phyloP scores from a whole-genome alignment of 2,329 filamentous ascomycete genomes.

The Hypoxylon sp. region DNA sequence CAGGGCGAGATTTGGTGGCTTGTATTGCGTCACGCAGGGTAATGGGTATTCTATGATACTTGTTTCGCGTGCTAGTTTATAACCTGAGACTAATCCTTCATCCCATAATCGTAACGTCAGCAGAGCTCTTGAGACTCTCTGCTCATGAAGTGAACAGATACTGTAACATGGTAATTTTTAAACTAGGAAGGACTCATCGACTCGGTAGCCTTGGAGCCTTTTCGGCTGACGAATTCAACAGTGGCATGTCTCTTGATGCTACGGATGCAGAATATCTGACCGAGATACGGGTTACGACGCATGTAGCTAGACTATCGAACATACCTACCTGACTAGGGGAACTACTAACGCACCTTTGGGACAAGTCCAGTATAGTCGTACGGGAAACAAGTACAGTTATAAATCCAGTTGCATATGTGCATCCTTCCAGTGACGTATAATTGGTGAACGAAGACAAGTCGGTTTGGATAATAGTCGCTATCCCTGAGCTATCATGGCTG shows the following conservation, averaged over 20 bases:
- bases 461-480: too few relatives aligned
- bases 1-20: constrained; percentile 24
- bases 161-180: not conserved
- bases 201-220: not conserved
- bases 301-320: not conserved
- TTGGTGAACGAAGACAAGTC: too few relatives aligned
- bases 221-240: not conserved
- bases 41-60: constrained; percentile 34
- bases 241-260: not conserved
- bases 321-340: too few relatives aligned
- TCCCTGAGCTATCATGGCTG: too few relatives aligned
- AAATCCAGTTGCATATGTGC: too few relatives aligned
- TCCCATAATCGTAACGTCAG: constrained; percentile 2
- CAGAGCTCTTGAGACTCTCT: not conserved
- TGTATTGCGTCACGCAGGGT: constrained; percentile 38
- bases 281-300: not conserved
- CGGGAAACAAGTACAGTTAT: too few relatives aligned
- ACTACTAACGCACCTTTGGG: too few relatives aligned
- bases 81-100: constrained; percentile 19
- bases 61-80: constrained; percentile 29
- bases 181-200: not conserved
- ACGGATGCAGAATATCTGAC: not conserved
- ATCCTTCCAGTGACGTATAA: too few relatives aligned
- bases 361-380: too few relatives aligned
- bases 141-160: not conserved